phyloP scores from a whole-genome alignment of 257 asterid species.

The Capsicum pubescens region DNA sequence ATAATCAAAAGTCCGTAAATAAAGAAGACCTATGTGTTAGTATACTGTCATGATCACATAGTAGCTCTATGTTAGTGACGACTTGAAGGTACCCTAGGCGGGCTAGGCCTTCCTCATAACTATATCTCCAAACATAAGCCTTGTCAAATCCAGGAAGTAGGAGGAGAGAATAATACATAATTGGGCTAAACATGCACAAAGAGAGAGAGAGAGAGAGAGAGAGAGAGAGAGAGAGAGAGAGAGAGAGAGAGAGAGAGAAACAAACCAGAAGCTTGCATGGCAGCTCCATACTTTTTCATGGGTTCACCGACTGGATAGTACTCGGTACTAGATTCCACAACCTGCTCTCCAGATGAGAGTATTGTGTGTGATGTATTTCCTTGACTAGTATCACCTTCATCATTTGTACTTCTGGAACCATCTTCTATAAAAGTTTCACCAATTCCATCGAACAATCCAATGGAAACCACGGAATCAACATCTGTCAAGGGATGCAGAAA shows the following conservation, averaged over 20 bases:
- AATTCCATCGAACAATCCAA: constrained; percentile 32
- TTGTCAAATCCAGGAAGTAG: neutral
- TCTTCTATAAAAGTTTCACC: constrained; percentile 28
- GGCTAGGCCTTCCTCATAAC: neutral
- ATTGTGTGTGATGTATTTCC: constrained; percentile 31
- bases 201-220: neutral
- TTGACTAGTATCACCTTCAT: constrained; percentile 27
- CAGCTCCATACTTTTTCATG: constrained; percentile 57
- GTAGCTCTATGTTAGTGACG: too few relatives aligned
- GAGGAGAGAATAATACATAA: neutral
- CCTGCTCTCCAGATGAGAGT: constrained; percentile 63
- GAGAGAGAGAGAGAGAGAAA: neutral
- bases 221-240: too few relatives aligned
- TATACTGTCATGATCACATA: too few relatives aligned
- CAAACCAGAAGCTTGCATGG: constrained; percentile 55
- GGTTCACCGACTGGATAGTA: constrained; percentile 79
- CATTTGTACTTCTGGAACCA: constrained; percentile 23
- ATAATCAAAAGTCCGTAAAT: too few relatives aligned
- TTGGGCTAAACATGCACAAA: neutral
- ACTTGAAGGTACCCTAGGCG: neutral
- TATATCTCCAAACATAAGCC: neutral
- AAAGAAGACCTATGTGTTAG: too few relatives aligned
- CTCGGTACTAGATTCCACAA: constrained; percentile 52
- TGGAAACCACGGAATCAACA: constrained; percentile 27
- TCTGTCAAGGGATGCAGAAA: constrained; percentile 48